Evolutionary conservation across 331 rosid species (phyloP).

Genomic region (Pyracantha coccinea): DNA sequence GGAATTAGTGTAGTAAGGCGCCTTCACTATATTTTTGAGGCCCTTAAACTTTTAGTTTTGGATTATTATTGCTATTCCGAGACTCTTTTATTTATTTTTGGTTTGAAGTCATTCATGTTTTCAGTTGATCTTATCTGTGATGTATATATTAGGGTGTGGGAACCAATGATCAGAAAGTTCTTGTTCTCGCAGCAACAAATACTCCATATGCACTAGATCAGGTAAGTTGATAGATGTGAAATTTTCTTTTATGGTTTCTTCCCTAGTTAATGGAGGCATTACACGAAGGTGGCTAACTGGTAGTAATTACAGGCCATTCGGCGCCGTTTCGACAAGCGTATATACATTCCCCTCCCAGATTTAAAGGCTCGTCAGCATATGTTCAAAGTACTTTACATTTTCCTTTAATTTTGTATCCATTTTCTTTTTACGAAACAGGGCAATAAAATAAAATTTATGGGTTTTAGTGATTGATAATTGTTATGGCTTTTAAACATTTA

Average conservation of each 20-base stretch:
- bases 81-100: background rate
- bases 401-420: constrained; percentile 6
- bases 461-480: background rate
- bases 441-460: background rate
- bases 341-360: constrained; percentile 96
- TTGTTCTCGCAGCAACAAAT: constrained; percentile 97
- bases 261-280: constrained; percentile 1
- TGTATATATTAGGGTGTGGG: constrained; percentile 71
- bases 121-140: constrained; percentile 17
- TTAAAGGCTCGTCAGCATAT: constrained; percentile 93
- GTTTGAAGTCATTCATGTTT: background rate
- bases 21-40: background rate
- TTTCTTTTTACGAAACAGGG: background rate
- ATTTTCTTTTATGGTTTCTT: background rate
- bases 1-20: constrained; percentile 7
- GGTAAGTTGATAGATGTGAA: constrained; percentile 33
- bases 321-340: constrained; percentile 96
- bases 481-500: background rate
- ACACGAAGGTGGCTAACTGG: constrained; percentile 20
- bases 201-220: constrained; percentile 98
- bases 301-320: constrained; percentile 72
- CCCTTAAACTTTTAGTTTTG: background rate
- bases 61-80: background rate
- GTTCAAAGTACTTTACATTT: constrained; percentile 63
- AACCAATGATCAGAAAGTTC: constrained; percentile 88